Evolutionary conservation across 805 yeast species (phyloP), one percentile per base, ranked within the genome.

Genomic region (Teunomyces tritomae): DNA sequence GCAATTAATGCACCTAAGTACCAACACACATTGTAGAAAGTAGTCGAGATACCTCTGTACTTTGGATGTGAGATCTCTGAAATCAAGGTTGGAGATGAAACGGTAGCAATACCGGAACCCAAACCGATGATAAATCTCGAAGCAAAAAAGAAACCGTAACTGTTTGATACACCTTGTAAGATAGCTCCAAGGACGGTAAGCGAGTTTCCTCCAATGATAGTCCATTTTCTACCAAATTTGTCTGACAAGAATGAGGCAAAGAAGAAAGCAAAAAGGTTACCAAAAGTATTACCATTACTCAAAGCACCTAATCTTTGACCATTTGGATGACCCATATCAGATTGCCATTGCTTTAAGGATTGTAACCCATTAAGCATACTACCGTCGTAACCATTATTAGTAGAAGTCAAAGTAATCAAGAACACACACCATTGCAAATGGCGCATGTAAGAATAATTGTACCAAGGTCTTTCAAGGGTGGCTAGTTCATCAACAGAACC

Each of bases 1-100:
- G 83, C 78, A 41, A 79, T 58, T 47, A 77, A 57, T n/a, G 81
- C 80, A 40, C 84, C 84, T 33, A 77, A 55, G 54, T 75, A 77
- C 82, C 81, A 78, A 50, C 73, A 71, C 16, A 74, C 69, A 59
- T 79, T 79, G 63, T 70, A 79, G 47, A 72, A 62, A n/a, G 79
- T 68, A 3, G 58, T 60, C 14, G 49, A 29, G 2, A 51, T 47
- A 17, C 56, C 55, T 54, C 68, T 57, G 49, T 51, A 62, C n/a
- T 62, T 57, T 17, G 84, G 84, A 54, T 65, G 79, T 1, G 82
- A 62, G 16, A 78, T 51, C 55, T 80, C 84, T 3, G 82, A 69
- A 39, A 79, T 68, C 57, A 78, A 63, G 8, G 78, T 51, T n/a
- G 83, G 81, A 20, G 78, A 65, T 8, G 77, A 65, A 36, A 74